phyloP scores from a whole-genome alignment of 2,329 filamentous ascomycete species.

The Zymoseptoria tritici region DNA sequence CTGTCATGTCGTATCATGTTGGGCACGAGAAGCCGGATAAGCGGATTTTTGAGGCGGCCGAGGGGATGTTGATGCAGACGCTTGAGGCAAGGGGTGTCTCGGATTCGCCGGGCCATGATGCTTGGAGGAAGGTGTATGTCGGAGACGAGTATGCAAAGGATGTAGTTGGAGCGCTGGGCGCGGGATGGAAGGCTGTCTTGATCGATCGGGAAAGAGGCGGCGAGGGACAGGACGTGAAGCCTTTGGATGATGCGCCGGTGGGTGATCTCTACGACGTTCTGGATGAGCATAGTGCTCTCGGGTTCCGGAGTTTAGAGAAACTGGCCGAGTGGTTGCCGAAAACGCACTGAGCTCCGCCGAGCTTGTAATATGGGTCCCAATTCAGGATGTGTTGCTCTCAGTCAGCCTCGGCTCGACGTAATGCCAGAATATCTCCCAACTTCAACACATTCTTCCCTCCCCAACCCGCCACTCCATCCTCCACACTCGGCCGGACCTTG shows the following conservation, averaged over 20 bases:
- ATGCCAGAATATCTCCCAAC: slow-evolving; percentile 57
- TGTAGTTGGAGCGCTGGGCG: slow-evolving; percentile 39
- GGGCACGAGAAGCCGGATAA: slow-evolving; percentile 53
- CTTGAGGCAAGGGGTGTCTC: slow-evolving; percentile 19
- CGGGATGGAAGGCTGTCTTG: slow-evolving; percentile 43
- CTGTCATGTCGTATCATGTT: slow-evolving; percentile 57
- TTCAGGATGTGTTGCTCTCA: background rate
- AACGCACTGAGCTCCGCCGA: background rate
- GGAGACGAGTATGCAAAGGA: slow-evolving; percentile 50
- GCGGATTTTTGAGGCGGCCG: slow-evolving; percentile 50
- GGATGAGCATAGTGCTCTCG: slow-evolving; percentile 14
- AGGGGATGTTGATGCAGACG: slow-evolving; percentile 32
- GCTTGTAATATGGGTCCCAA: background rate
- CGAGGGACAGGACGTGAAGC: slow-evolving; percentile 8
- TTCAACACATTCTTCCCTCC: slow-evolving; percentile 68
- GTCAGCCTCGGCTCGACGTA: slow-evolving; percentile 39
- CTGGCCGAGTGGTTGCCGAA: slow-evolving; percentile 20
- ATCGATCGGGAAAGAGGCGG: slow-evolving; percentile 31
- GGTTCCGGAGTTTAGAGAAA: slow-evolving; percentile 18
- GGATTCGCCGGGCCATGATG: slow-evolving; percentile 23
- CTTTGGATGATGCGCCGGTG: slow-evolving; percentile 14
- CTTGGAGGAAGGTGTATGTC: slow-evolving; percentile 43
- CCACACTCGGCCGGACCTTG: slow-evolving; percentile 66
- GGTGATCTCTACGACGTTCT: slow-evolving; percentile 15
- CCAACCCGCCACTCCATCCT: slow-evolving; percentile 69